Evolutionary conservation across 1,284 basidiomycete species (phyloP), one percentile per base, ranked within the genome.

Genomic region (Cystobasidium sp.): DNA sequence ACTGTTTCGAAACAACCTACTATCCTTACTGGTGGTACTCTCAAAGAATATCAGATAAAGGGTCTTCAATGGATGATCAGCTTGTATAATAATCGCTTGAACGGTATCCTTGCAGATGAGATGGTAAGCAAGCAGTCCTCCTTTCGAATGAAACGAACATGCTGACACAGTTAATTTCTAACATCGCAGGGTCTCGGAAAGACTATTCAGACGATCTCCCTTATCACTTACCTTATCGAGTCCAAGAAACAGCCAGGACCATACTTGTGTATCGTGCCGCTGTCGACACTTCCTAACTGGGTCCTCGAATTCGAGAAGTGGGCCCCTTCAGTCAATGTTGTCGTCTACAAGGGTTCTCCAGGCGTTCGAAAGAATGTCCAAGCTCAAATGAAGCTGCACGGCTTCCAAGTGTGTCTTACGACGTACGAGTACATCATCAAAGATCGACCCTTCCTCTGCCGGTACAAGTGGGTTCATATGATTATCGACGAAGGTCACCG

Each of bases 381-480:
- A 83, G 84, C 85, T 62, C 90, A 94, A 55, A 84, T 93, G 75
- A 85, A 87, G 74, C 16, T 43, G 46, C 88, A 89, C 68, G 88
- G 92, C 78, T 98, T 98, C 87, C 94, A 99, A 81, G 97, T 99
- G 24, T 85, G 98, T 75, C 84, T 99, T 71, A 99, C 97, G 16
- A 99, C 97, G 0, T 99, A 97, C 83, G 97, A 99, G 83, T 99
- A 98, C 82, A 96, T 99, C 83, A 97, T 98, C 86, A 97, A 97
- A 85, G 97, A 99, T 83, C 89, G 94, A 18, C 92, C 91, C 0
- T 84, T 93, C 76, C 86, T 99, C 62, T 89, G 89, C 81, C 94
- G 95, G 84, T 89, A 96, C 81, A 95, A 94, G 82, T 99, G 97
- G 97, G 85, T 97, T 22, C 95, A 97, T 83, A 97, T 98, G 91